phyloP scores from a whole-genome alignment of 192 early-diverging fungal species.

The Geosiphon pyriformis region DNA sequence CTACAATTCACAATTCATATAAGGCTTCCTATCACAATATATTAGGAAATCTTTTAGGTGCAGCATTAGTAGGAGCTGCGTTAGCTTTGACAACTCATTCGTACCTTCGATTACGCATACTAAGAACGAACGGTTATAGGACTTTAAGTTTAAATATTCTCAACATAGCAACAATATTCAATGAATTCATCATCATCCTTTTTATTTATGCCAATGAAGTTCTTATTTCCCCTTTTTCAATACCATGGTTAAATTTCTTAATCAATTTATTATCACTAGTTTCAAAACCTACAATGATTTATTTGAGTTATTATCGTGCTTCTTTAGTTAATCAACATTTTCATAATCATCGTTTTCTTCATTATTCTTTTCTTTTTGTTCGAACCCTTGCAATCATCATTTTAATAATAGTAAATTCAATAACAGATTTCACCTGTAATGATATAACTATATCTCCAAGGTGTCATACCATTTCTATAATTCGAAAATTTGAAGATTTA shows the following conservation, averaged over 20 bases:
- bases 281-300: background rate
- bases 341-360: background rate
- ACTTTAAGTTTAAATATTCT: background rate
- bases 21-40: background rate
- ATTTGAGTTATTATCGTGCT: background rate
- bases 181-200: background rate
- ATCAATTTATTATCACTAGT: background rate
- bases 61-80: background rate
- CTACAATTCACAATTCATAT: too few relatives aligned
- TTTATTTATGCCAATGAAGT: background rate
- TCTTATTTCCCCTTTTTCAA: background rate
- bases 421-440: background rate
- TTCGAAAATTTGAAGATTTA: background rate
- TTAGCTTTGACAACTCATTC: background rate
- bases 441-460: background rate
- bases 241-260: background rate
- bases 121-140: background rate
- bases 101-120: background rate
- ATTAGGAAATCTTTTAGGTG: background rate
- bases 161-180: background rate
- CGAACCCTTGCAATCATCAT: background rate
- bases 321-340: background rate
- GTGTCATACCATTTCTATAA: background rate
- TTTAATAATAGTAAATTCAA: background rate
- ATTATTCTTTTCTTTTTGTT: background rate